Conservation (phyloP, 2,329 filamentous ascomycete genomes). For the Fusarium sp. region DNA sequence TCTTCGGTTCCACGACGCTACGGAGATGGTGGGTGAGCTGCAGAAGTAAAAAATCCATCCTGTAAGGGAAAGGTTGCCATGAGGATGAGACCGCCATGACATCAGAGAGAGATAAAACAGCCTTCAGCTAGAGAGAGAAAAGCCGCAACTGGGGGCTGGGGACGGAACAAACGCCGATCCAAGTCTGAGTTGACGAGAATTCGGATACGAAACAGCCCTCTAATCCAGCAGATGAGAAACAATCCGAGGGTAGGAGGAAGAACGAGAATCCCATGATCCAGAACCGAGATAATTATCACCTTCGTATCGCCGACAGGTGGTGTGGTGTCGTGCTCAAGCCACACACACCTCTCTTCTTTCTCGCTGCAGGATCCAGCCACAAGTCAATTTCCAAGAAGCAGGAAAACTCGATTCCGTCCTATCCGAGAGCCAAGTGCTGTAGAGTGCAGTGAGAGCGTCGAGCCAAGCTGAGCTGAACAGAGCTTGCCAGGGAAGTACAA, state of each 20-base stretch:
- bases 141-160: neutral
- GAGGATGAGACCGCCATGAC: constrained; percentile 38
- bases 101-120: constrained; percentile 25
- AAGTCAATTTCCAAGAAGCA: neutral
- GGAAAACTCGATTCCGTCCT: constrained; percentile 15
- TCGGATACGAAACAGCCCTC: constrained; percentile 32
- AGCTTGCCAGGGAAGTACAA: constrained; percentile 10
- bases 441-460: neutral
- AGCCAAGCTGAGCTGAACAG: constrained; percentile 19
- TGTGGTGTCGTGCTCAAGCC: constrained; percentile 25
- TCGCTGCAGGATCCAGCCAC: constrained; percentile 26
- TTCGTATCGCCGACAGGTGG: constrained; percentile 36
- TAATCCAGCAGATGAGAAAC: neutral
- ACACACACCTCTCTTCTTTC: constrained; percentile 6
- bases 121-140: neutral
- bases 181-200: constrained; percentile 2
- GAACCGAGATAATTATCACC: constrained; percentile 9
- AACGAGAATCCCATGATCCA: neutral
- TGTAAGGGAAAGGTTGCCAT: constrained; percentile 28
- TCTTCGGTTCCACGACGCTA: constrained; percentile 25
- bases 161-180: neutral
- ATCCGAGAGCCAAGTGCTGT: constrained; percentile 15
- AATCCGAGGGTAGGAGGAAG: neutral
- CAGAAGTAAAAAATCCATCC: constrained; percentile 9
- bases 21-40: neutral